Evolutionary conservation across 2,329 filamentous ascomycete genomes (phyloP), one percentile per base, ranked within the genome.

Genomic region (Colletotrichum nymphaeae): DNA sequence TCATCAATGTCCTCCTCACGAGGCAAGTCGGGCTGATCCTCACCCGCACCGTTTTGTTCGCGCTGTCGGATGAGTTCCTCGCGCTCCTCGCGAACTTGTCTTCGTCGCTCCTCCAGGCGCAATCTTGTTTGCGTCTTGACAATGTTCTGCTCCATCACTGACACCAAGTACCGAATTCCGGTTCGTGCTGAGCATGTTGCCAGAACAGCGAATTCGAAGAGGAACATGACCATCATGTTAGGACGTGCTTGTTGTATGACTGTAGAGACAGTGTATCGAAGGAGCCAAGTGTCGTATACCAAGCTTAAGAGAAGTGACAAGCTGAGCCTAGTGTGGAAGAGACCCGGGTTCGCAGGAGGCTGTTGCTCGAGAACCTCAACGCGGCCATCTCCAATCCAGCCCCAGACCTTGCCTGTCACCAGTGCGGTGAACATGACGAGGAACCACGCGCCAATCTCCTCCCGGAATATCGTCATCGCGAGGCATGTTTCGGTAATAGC

Each of bases 201-300:
- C 73, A 98, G 85, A 56, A 99, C 92, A 49, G 96, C 95, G 80
- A 98, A 98, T 82, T 99, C 97, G 78, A 99, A 99, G 6, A 97
- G 91, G 79, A 99, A 99, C 95, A 99, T 98, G 75, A 99, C 95
- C 95, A 98, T 99, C 94, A 99, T 98, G 72, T 97, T 97, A 0
- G 96, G 95, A n/a, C 93, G 89, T 2, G 96, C 94, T 80, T 97
- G 92, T 71, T 94, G 92, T 63, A 98, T 91, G 37, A 98, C 95
- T 0, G 93, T 94, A 32, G 92, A 90, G 74, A 97, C 88, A 72
- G 93, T 93, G 81, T 98, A 98, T 62, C 88, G 89, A 76, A 98
- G 91, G 84, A 99, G 91, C 80, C 89, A 93, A 28, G 92, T 81
- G 80, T 98, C 93, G 84, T 97, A 98, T 19, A 91, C 77, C 72